Conservation (phyloP, 345 rosid species). For the Citrus cavaleriei region DNA sequence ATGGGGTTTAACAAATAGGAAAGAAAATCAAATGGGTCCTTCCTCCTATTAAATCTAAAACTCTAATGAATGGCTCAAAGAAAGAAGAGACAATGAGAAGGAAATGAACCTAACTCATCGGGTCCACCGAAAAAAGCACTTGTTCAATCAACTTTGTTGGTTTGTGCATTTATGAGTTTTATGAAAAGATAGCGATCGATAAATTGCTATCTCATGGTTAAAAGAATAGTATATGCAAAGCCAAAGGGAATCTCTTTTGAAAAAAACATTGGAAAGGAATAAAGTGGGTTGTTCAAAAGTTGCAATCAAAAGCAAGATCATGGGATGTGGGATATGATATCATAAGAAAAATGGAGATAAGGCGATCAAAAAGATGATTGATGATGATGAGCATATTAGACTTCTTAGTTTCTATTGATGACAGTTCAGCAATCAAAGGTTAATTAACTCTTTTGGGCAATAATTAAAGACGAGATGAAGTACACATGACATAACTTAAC, state of each 20-base stretch:
- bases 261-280: conserved; percentile 42
- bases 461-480: conserved; percentile 20
- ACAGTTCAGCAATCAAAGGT: conserved; percentile 15
- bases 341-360: not conserved
- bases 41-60: conserved; percentile 11
- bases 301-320: conserved; percentile 36
- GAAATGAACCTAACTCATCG: not conserved
- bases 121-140: conserved; percentile 22
- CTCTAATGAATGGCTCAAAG: conserved; percentile 18
- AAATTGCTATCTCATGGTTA: not conserved
- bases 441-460: conserved; percentile 21
- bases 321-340: not conserved
- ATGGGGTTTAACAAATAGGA: too few relatives aligned
- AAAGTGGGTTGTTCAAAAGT: conserved; percentile 40
- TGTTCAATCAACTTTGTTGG: conserved; percentile 8
- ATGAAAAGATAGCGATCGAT: too few relatives aligned
- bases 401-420: conserved; percentile 16
- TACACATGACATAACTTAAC: conserved; percentile 20
- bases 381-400: conserved; percentile 13
- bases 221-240: conserved; percentile 19
- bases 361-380: not conserved
- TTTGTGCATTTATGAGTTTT: conserved; percentile 3
- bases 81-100: not conserved
- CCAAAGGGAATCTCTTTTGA: conserved; percentile 31
- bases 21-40: conserved; percentile 15